A percentile compares a stretch with the other conserved stretches of the same genome.
phyloP scores from a whole-genome alignment of 305 asterid species.

The Stenogyne calaminthoides region DNA sequence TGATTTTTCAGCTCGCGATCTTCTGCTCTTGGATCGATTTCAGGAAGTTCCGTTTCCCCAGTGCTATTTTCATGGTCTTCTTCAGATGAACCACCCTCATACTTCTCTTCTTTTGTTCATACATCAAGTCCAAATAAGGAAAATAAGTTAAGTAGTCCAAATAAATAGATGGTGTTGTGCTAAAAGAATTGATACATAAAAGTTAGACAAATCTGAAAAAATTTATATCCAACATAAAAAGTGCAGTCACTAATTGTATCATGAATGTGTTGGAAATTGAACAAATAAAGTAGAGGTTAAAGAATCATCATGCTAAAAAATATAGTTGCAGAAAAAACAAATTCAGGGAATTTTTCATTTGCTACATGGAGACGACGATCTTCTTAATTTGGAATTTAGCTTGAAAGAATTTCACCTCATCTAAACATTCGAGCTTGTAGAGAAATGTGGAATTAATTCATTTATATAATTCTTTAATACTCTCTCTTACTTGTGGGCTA shows the following conservation, averaged over 20 bases:
- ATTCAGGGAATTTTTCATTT: neutral
- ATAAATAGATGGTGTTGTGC: too few species aligned
- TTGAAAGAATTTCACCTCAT: too few species aligned
- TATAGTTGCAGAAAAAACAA: neutral
- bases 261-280: too few species aligned
- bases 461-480: too few species aligned
- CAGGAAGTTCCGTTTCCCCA: constrained; percentile 79
- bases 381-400: too few species aligned
- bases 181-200: too few species aligned
- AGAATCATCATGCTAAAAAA: neutral
- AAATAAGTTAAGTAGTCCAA: too few species aligned
- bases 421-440: too few species aligned
- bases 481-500: too few species aligned
- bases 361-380: neutral
- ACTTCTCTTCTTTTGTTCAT: constrained; percentile 66
- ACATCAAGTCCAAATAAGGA: neutral
- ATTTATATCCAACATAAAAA: neutral
- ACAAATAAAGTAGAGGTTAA: neutral
- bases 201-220: too few species aligned
- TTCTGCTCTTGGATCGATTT: constrained; percentile 90
- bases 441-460: too few species aligned
- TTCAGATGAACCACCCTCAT: constrained; percentile 82
- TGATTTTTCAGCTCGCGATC: constrained; percentile 88
- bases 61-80: constrained; percentile 85
- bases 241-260: neutral